Evolutionary conservation across 306 rosid genomes (phyloP), one percentile per base, ranked within the genome.

Genomic region (Sechiopsis laciniata): DNA sequence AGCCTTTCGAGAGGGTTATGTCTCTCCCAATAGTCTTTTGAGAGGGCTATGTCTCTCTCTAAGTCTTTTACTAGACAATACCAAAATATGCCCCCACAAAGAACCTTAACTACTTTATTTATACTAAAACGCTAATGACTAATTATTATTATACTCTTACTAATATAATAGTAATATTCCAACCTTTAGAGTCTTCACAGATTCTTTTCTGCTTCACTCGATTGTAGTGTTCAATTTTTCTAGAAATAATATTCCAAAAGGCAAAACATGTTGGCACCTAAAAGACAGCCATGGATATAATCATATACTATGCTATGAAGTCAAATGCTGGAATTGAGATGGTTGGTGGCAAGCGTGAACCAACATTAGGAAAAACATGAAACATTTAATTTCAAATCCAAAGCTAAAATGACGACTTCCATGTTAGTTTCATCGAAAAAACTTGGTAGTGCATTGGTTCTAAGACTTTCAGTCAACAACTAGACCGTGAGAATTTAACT

Each of bases 261-360:
- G 71, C 9, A 37, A 37, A 65, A 17, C 53, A 17, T 4, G 16
- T n/a, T 65, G 71, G 4, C 72, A 8, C 72, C 55, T 32, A 45
- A 17, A 40, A 45, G 72, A 45, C 55, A 66, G 72, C 17, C 54
- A 66, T 10, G 6, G 22, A 8, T 19, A 46, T 45, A 67, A 21
- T 67, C 37, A 67, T 17, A 67, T 11, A 45, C 55, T n/a, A 17
- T 40, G 3, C 19, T 19, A n/a, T 65, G 5, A 17, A 65, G 71
- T 40, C 70, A 8, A 64, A 40, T 53, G 19, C 46, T 62, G 53
- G 1, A 64, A 64, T 17, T 64, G 52, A 64, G 51, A 65, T 63
- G 22, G 51, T 63, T 2, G 70, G 71, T 6, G 16, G 11, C 26
- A 45, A 65, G 24, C 71, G 5, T 10, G n/a, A 17, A 16, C 6